Evolutionary conservation across 805 yeast species (phyloP), one percentile per base, ranked within the genome.

Genomic region (Myxozyma mucilagina): DNA sequence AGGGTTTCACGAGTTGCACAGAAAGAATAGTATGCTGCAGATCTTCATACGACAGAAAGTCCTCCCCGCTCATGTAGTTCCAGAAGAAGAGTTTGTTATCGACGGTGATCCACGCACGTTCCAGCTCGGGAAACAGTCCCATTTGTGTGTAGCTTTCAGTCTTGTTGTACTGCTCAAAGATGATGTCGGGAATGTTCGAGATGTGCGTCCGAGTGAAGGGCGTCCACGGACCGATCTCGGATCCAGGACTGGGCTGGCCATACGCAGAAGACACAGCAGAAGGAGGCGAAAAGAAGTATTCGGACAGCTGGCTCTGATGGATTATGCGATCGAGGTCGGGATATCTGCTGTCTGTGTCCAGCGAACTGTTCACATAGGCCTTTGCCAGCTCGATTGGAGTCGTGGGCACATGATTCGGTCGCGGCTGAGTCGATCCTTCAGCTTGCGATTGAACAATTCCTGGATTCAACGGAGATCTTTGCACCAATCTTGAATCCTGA

Each of bases 61-160:
- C 93, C 34, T 82, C 80, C 11, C 84, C 79, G 59, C 81, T 82
- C 8, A 75, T 69, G 70, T 87, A 84, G 72, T 91, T 87, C 98
- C 98, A 94, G 29, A 96, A 79, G 38, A 88, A 82, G 68, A 93
- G 78, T 68, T 87, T 87, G 71, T 87, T 87, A 70, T 90, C 97
- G 36, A 86, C 83, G 2, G 87, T 84, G 36, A 93, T 81, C 97
- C 97, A 94, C 13, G 92, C 84, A 61, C 96, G 83, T 63, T 84
- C 82, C 35, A 94, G 80, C 60, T 87, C 91, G 0, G 92, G 83
- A 67, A 94, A 85, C 31, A 91, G 75, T 13, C 99, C 99, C 84
- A 89, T 86, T 61, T 86, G 84, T 42, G 91, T 84, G 51, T 80
- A 80, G 56, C 84, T 81, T 69, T 87, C 86, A 5, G 89, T 80